These are phyloP conservation scores for Noccaea bulbosa DNA, from an alignment of 345 rosid genomes.

Conservation along the genomic window DNA sequence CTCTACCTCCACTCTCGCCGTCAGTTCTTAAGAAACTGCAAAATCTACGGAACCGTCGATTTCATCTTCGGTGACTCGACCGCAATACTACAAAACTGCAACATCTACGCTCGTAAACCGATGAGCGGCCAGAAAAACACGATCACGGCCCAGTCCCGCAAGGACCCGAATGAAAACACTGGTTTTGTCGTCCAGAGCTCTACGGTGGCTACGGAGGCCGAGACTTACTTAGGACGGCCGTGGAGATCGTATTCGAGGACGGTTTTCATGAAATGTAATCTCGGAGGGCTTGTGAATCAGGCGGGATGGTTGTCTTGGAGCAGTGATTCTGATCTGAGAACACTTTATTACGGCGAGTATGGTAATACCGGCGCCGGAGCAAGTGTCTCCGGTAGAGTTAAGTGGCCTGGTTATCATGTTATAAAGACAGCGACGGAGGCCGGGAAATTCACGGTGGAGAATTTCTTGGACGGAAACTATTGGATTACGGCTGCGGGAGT, in stretches of 20 bases:
- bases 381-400: constrained; percentile 60
- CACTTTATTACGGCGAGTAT: constrained; percentile 85
- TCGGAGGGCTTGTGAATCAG: constrained; percentile 57
- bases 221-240: constrained; percentile 79
- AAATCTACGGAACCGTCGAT: constrained; percentile 77
- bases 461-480: constrained; percentile 60
- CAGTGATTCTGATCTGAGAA: constrained; percentile 67
- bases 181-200: constrained; percentile 80
- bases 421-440: constrained; percentile 54
- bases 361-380: constrained; percentile 75
- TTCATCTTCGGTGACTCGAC: constrained; percentile 81
- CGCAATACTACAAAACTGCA: constrained; percentile 63
- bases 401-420: constrained; percentile 71
- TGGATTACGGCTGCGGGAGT: constrained; percentile 85
- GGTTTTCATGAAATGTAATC: constrained; percentile 57
- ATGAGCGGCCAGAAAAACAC: constrained; percentile 60
- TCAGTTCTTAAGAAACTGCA: constrained; percentile 82
- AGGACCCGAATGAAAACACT: constrained; percentile 74
- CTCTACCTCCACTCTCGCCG: constrained; percentile 75
- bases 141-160: constrained; percentile 74
- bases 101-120: constrained; percentile 62
- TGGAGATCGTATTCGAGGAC: constrained; percentile 85
- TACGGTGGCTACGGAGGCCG: constrained; percentile 54
- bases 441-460: constrained; percentile 67
- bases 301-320: constrained; percentile 86